Base-by-base conservation (phyloP, 2,329 filamentous ascomycete species). In the Paecilomyces sp. region DNA sequence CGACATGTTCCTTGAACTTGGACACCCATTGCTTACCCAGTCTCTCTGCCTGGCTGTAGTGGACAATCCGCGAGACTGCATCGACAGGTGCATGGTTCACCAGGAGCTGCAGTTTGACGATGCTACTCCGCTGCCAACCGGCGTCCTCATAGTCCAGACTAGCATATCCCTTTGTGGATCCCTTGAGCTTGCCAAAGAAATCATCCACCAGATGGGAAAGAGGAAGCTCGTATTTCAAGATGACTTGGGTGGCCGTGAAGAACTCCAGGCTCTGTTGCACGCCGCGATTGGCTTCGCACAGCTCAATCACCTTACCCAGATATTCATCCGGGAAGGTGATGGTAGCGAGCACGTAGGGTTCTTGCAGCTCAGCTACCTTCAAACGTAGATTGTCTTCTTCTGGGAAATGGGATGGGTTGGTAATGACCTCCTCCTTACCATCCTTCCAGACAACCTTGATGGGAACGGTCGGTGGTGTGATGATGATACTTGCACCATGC, bases 61-160 rank as follows among this genome's bases (percentile, higher is more conserved):
- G 94, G 47, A 97, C 85, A 3, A 99, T 87, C 34, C 93, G 87
- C n/a, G 91, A 88, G 18, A 99, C 92, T 11, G 94, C 94, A 76
- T 99, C 94, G 1, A 99, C 94, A 0, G 94, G 90, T 28, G 85
- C 82, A 74, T 94, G 95, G 76, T 99, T 99, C 63, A 99, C 93
- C 7, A 97, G 83, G 2, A 99, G 81, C 73, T 97, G 92, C 36
- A 99, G 82, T 76, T 97, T 97, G 62, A 91, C 86, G 50, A 99
- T 86, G 62, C 87, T 86, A 69, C 89, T 91, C 61, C 84, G 78
- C 24, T 88, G 86, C 85, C 92, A 99, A 0, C 90, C 93, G 0
- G 92, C 89, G 67, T 99, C 94, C 77, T 99, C 94, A 72, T 99
- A 99, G 74, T 99, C 94, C 4, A 99, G 83, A 36, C 90, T 94